Conservation (phyloP, 345 rosid genomes). For the Syzygium aqueum region DNA sequence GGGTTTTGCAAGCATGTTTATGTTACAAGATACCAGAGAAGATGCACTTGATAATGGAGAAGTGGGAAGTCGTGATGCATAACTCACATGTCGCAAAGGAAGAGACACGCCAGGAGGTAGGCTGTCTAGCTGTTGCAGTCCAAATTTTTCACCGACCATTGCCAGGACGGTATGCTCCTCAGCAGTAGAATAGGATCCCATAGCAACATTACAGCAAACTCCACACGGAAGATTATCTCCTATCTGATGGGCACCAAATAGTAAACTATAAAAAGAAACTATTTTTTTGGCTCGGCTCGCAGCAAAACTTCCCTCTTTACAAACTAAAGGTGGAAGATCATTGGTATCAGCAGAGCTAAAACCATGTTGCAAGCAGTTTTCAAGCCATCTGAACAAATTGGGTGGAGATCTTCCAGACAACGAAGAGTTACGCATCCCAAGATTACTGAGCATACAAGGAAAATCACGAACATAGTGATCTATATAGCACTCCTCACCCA, state of each 20-base stretch:
- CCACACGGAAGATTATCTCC: constrained; percentile 68
- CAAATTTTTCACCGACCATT: constrained; percentile 96
- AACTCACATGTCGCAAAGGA: constrained; percentile 93
- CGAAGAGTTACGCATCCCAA: constrained; percentile 20
- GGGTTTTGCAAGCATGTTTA: background rate
- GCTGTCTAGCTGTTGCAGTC: constrained; percentile 74
- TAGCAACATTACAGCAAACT: constrained; percentile 62
- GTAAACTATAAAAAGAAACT: constrained; percentile 70
- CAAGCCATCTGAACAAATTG: constrained; percentile 84
- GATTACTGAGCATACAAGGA: constrained; percentile 46
- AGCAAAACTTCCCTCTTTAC: constrained; percentile 58
- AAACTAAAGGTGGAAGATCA: constrained; percentile 70
- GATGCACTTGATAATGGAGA: background rate
- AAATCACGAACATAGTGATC: constrained; percentile 92
- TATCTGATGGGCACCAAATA: constrained; percentile 63
- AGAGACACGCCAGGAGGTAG: constrained; percentile 90
- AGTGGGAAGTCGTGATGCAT: background rate
- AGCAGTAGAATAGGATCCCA: constrained; percentile 58
- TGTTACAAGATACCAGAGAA: background rate
- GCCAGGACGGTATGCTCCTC: constrained; percentile 87
- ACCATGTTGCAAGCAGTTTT: constrained; percentile 62
- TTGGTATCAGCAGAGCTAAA: constrained; percentile 32
- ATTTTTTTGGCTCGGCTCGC: constrained; percentile 78
- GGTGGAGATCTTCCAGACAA: constrained; percentile 54
- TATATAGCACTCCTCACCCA: constrained; percentile 65